Percentiles rank a stretch among this genome's conserved stretches.
Evolutionary conservation across 1,284 basidiomycete genomes (phyloP).

Genomic region (Exobasidium cylindrosporum): DNA sequence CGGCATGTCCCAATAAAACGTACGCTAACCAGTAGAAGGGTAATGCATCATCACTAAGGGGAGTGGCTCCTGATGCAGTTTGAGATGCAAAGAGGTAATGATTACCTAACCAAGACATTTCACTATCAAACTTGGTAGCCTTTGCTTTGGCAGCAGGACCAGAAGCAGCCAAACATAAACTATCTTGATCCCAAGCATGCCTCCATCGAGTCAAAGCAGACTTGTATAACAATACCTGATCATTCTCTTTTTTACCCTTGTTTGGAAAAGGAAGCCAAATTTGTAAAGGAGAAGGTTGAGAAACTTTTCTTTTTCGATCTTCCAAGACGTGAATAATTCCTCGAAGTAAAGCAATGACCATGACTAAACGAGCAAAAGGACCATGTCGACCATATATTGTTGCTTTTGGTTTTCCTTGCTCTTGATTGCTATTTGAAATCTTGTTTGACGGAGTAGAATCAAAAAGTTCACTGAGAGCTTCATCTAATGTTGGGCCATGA

Average conservation of each 20-base stretch:
- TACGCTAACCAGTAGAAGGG: conserved; percentile 46
- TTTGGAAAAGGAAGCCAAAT: conserved; percentile 20
- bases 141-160: conserved; percentile 14
- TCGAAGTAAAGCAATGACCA: conserved; percentile 41
- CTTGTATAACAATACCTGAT: conserved; percentile 28
- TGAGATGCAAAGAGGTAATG: conserved; percentile 33
- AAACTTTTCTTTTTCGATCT: conserved; percentile 25
- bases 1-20: conserved; percentile 38
- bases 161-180: conserved; percentile 34
- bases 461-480: conserved; percentile 33
- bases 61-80: conserved; percentile 42
- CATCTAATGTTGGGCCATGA: conserved; percentile 31
- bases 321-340: conserved; percentile 45
- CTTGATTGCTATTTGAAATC: not conserved
- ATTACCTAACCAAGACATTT: conserved; percentile 14
- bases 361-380: conserved; percentile 40
- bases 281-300: conserved; percentile 27
- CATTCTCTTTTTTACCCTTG: not conserved
- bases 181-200: conserved; percentile 39
- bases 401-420: not conserved
- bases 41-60: conserved; percentile 42
- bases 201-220: conserved; percentile 39
- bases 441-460: not conserved
- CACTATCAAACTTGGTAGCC: conserved; percentile 12
- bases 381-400: conserved; percentile 35